A percentile compares a stretch with the other conserved stretches of the same genome.
Evolutionary conservation across 73 alveolate genomes (phyloP).

Genomic region (Tetrahymena borealis): DNA sequence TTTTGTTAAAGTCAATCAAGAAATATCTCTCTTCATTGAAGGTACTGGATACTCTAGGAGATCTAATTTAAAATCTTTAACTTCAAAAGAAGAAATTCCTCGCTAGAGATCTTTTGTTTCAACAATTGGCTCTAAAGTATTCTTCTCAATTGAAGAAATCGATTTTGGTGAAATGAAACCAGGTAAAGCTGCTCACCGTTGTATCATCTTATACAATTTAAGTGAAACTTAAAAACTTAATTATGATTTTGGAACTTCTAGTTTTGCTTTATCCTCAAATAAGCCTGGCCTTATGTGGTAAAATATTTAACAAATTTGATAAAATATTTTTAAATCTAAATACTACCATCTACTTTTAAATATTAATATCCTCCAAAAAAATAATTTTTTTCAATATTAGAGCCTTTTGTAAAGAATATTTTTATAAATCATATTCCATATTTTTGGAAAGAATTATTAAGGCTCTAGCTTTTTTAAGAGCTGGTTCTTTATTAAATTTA

Average conservation of each 20-base stretch:
- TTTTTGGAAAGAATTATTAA: too few species aligned
- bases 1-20: constrained; percentile 72
- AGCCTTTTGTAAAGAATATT: too few species aligned
- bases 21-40: constrained; percentile 43
- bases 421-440: too few species aligned
- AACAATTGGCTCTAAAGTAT: constrained; percentile 79
- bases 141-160: constrained; percentile 92
- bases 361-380: too few species aligned
- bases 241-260: constrained; percentile 76
- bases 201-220: constrained; percentile 87
- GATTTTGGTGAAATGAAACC: constrained; percentile 94
- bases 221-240: constrained; percentile 73
- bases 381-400: too few species aligned
- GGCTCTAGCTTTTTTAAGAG: too few species aligned
- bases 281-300: constrained; percentile 89
- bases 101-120: constrained; percentile 64
- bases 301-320: neutral
- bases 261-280: constrained; percentile 23
- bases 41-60: constrained; percentile 46
- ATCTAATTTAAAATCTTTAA: constrained; percentile 37
- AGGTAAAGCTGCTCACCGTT: constrained; percentile 73
- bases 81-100: constrained; percentile 65
- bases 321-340: too few species aligned
- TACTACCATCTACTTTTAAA: too few species aligned
- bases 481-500: too few species aligned